Conservation (phyloP, 257 asterid species). For the Oldenlandia corymbosa region DNA sequence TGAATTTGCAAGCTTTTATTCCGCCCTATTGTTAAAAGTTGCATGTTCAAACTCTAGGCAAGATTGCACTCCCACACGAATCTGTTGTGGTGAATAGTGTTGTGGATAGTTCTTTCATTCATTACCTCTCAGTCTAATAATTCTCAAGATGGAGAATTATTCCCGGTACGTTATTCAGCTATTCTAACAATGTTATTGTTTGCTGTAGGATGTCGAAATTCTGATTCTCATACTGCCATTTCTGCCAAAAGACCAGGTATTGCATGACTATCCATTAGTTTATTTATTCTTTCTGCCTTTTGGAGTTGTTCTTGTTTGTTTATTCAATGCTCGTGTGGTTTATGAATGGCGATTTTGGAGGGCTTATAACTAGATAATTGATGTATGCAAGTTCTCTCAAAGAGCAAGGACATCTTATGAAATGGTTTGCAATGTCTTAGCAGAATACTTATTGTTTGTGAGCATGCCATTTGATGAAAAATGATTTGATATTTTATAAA, state of each 20-base stretch:
- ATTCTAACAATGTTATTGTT: conserved; percentile 19
- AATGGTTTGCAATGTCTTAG: neutral
- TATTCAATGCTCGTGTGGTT: too few relatives aligned
- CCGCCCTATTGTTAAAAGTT: neutral
- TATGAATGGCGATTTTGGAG: too few relatives aligned
- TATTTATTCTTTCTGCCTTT: conserved; percentile 9
- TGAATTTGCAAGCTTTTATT: neutral
- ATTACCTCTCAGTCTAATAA: neutral
- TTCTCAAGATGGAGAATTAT: neutral
- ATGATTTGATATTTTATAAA: neutral
- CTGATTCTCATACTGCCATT: conserved; percentile 77
- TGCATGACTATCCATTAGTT: conserved; percentile 17
- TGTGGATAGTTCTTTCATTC: neutral
- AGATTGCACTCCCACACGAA: neutral
- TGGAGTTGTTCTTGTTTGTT: too few relatives aligned
- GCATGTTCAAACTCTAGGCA: neutral
- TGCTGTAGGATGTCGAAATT: conserved; percentile 75
- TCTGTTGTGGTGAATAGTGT: neutral
- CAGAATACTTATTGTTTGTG: neutral
- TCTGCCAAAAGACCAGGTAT: conserved; percentile 84
- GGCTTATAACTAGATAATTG: neutral
- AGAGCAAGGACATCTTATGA: neutral
- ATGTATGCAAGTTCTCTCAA: too few relatives aligned
- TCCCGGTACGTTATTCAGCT: neutral
- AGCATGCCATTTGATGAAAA: neutral